Percentiles rank a stretch among this genome's conserved stretches.
These are phyloP conservation scores for Teunomyces kruisii DNA, from an alignment of 805 yeast species.

Conservation along the genomic window DNA sequence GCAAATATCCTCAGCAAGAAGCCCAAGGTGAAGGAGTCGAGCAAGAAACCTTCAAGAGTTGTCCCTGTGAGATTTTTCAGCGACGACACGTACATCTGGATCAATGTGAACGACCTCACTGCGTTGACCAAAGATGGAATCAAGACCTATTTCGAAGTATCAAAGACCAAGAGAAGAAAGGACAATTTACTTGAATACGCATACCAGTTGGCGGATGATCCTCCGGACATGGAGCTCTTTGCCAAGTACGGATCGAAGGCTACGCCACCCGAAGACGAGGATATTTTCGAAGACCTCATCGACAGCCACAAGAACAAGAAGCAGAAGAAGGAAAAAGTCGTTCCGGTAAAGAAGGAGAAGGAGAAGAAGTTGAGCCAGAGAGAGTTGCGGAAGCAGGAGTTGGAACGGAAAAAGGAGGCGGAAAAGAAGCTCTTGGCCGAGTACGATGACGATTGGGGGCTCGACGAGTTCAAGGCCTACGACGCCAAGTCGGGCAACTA, in stretches of 20 bases:
- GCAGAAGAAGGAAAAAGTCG: constrained; percentile 3
- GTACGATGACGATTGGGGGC: constrained; percentile 45
- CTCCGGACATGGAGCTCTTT: constrained; percentile 43
- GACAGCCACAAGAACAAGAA: constrained; percentile 14
- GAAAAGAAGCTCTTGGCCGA: constrained; percentile 13
- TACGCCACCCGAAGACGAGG: constrained; percentile 36
- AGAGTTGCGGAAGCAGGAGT: constrained; percentile 17
- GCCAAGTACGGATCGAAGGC: constrained; percentile 41
- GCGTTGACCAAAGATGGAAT: constrained; percentile 44
- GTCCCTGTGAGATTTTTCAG: constrained; percentile 67
- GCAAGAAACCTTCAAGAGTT: constrained; percentile 13
- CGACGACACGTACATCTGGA: constrained; percentile 76
- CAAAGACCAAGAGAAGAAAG: constrained; percentile 31
- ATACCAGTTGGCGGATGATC: constrained; percentile 50
- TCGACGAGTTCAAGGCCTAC: constrained; percentile 34
- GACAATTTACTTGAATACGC: constrained; percentile 50
- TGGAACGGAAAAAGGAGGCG: constrained; percentile 10
- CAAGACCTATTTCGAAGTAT: constrained; percentile 29
- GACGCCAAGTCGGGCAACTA: constrained; percentile 28
- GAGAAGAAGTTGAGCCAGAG: constrained; percentile 7
- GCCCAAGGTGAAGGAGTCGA: constrained; percentile 39
- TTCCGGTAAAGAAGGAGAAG: not conserved
- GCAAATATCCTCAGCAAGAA: constrained; percentile 48
- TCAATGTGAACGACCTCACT: constrained; percentile 50
- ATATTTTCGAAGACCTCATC: constrained; percentile 14